phyloP scores from a whole-genome alignment of 2,329 filamentous ascomycete genomes.

The Sporothrix schenckii region DNA sequence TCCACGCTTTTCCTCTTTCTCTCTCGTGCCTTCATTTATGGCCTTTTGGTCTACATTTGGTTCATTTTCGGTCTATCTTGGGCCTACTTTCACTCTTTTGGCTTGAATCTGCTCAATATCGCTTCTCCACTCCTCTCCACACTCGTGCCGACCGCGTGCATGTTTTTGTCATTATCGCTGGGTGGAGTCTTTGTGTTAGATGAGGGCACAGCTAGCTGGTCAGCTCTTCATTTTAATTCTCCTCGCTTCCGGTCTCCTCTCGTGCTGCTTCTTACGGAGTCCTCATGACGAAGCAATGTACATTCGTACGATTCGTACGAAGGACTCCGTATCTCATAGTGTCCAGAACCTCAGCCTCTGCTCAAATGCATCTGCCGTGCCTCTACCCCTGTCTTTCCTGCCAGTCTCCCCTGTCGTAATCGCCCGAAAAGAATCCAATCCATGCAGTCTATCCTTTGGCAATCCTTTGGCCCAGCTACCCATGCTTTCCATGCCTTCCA shows the following conservation, averaged over 20 bases:
- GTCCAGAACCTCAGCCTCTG: not conserved
- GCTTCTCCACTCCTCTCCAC: not conserved
- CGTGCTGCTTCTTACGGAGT: too few species aligned
- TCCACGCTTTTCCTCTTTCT: not conserved
- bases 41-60: not conserved
- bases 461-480: too few species aligned
- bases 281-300: too few species aligned
- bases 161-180: not conserved
- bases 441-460: not conserved
- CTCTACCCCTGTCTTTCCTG: not conserved
- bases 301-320: too few species aligned
- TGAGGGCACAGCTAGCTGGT: not conserved
- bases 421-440: constrained; percentile 15
- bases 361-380: not conserved
- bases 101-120: too few species aligned
- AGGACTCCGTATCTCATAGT: too few species aligned
- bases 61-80: not conserved
- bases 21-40: constrained; percentile 20
- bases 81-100: not conserved
- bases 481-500: not conserved
- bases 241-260: constrained; percentile 5
- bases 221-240: constrained; percentile 13
- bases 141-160: not conserved
- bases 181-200: not conserved
- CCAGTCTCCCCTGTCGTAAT: not conserved